phyloP scores from a whole-genome alignment of 768 basidiomycete species.

The Xerocomus potaroensis region DNA sequence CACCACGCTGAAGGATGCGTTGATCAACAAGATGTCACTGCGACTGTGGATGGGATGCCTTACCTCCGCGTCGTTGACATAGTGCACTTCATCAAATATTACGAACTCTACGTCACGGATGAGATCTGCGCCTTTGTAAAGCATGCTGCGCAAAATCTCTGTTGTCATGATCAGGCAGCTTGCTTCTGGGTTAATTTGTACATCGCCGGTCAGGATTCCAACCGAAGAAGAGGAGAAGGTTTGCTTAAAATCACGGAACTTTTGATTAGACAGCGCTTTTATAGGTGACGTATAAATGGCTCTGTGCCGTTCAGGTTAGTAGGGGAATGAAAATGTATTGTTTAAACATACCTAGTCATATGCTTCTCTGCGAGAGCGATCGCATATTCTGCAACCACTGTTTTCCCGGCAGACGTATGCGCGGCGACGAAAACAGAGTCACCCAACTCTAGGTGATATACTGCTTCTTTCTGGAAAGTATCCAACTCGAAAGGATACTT shows the following conservation, averaged over 20 bases:
- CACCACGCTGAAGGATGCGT: conserved; percentile 68
- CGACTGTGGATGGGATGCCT: conserved; percentile 13
- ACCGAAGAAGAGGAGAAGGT: conserved; percentile 90
- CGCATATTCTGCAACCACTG: conserved; percentile 98
- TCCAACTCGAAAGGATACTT: conserved; percentile 99
- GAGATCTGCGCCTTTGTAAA: conserved; percentile 97
- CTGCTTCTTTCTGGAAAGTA: conserved; percentile 97
- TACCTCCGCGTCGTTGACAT: conserved; percentile 98
- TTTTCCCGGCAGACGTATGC: conserved; percentile 99
- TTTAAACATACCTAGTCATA: conserved; percentile 81
- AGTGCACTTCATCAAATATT: conserved; percentile 99
- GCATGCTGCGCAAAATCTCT: conserved; percentile 96
- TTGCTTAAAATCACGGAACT: conserved; percentile 97
- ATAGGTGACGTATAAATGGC: conserved; percentile 99
- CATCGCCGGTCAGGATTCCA: conserved; percentile 96
- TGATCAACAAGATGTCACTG: conserved; percentile 9
- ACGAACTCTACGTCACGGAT: conserved; percentile 99
- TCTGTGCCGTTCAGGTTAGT: conserved; percentile 37
- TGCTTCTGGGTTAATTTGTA: conserved; percentile 98
- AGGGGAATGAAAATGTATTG: conserved; percentile 12
- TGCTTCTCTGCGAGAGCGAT: conserved; percentile 96
- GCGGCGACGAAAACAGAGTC: conserved; percentile 99
- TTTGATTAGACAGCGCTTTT: conserved; percentile 97
- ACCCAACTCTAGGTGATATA: conserved; percentile 95
- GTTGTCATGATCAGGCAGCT: conserved; percentile 97